A percentile compares a stretch with the other conserved stretches of the same genome.
These are phyloP conservation scores for Kurtzmaniella quercitrusa DNA, from an alignment of 1,139 yeast genomes.

Conservation along the genomic window DNA sequence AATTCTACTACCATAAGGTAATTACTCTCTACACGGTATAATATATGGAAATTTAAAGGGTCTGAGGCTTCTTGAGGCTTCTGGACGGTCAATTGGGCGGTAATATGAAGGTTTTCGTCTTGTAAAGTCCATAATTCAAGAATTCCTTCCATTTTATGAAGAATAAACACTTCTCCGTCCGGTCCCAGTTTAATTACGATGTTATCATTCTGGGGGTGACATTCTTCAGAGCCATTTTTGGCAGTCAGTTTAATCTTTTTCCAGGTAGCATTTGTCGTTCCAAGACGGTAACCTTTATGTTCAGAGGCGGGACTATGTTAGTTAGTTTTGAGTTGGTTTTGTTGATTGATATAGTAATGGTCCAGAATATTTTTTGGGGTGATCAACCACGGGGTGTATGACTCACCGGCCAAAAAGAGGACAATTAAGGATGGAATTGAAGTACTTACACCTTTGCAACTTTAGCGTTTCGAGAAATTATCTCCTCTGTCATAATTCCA, in stretches of 20 bases:
- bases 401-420: not conserved
- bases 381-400: not conserved
- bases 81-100: conserved; percentile 11
- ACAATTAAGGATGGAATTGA: not conserved
- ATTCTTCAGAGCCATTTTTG: conserved; percentile 7
- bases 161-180: conserved; percentile 43
- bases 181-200: conserved; percentile 33
- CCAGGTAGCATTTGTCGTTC: conserved; percentile 44
- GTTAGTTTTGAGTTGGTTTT: not conserved
- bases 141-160: conserved; percentile 19
- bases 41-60: not conserved
- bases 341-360: not conserved
- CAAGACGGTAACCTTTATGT: conserved; percentile 33
- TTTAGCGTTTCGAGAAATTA: not conserved
- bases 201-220: conserved; percentile 5
- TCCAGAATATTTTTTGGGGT: not conserved
- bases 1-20: conserved; percentile 2
- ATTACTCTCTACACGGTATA: not conserved
- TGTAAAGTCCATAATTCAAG: conserved; percentile 44
- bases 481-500: not conserved
- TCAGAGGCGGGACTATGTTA: conserved; percentile 16
- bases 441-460: not conserved
- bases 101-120: conserved; percentile 33
- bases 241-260: conserved; percentile 38
- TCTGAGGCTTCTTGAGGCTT: not conserved